phyloP scores from a whole-genome alignment of 2,329 filamentous ascomycete genomes.

The Penicillium aurantiogriseum region DNA sequence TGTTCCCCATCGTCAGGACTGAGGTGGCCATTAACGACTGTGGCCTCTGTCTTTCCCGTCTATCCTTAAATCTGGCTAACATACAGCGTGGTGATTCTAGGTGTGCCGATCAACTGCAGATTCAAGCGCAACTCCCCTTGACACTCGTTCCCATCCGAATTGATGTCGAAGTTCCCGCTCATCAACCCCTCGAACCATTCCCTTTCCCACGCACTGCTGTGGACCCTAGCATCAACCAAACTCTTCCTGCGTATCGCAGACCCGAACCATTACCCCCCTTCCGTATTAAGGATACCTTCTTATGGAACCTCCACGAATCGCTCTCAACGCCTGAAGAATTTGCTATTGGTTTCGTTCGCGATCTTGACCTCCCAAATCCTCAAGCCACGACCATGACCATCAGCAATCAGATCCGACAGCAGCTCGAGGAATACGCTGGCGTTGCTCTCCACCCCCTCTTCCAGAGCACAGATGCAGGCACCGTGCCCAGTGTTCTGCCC shows the following conservation, averaged over 20 bases:
- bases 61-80: constrained; percentile 11
- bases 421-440: constrained; percentile 93
- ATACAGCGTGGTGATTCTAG: constrained; percentile 21
- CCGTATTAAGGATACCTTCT: constrained; percentile 87
- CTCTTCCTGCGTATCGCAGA: constrained; percentile 72
- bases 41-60: constrained; percentile 9
- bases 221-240: constrained; percentile 56
- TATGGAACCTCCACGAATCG: constrained; percentile 97
- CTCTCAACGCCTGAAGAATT: constrained; percentile 94
- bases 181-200: constrained; percentile 49
- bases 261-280: constrained; percentile 80
- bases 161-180: constrained; percentile 85
- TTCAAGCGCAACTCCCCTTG: constrained; percentile 73
- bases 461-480: constrained; percentile 50
- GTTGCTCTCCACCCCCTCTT: constrained; percentile 92
- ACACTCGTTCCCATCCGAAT: constrained; percentile 95
- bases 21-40: neutral
- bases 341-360: constrained; percentile 83
- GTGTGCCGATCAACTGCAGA: constrained; percentile 60
- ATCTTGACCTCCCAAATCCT: constrained; percentile 83
- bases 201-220: constrained; percentile 44
- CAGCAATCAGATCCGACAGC: constrained; percentile 88
- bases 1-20: constrained; percentile 20
- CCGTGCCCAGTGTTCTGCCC: constrained; percentile 17
- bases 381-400: constrained; percentile 71